Conservation (phyloP, 495 filamentous ascomycete genomes). For the Sphaerosporella brunnea region DNA sequence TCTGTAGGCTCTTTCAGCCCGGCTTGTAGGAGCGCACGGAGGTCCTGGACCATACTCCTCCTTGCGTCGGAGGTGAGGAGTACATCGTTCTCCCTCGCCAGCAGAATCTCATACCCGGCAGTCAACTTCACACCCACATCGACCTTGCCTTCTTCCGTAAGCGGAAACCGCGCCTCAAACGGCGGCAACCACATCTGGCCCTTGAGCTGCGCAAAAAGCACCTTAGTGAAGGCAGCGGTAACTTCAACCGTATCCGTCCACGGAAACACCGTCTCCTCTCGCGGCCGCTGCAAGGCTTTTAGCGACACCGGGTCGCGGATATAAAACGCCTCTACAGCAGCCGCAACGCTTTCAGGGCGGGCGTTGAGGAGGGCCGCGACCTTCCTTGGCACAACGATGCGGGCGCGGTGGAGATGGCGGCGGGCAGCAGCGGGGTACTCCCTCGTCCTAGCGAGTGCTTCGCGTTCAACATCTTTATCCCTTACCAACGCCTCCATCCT, state of each 20-base stretch:
- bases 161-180: conserved; percentile 18
- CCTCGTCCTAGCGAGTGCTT: conserved; percentile 71
- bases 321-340: conserved; percentile 83
- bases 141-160: conserved; percentile 26
- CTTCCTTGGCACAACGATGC: conserved; percentile 58
- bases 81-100: conserved; percentile 30
- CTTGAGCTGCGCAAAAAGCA: conserved; percentile 78
- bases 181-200: conserved; percentile 70
- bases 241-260: conserved; percentile 64
- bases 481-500: conserved; percentile 4
- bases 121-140: conserved; percentile 80
- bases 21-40: conserved; percentile 1
- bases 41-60: background rate
- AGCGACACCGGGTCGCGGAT: conserved; percentile 68
- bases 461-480: conserved; percentile 47
- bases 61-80: conserved; percentile 2
- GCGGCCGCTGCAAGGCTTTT: conserved; percentile 36
- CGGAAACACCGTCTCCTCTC: conserved; percentile 34
- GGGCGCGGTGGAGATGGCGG: conserved; percentile 55
- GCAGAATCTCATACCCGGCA: conserved; percentile 80
- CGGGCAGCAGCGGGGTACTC: conserved; percentile 49
- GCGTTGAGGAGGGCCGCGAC: conserved; percentile 64
- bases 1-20: conserved; percentile 40
- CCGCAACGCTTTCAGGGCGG: conserved; percentile 53
- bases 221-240: conserved; percentile 63